Conservation (phyloP, 2,329 filamentous ascomycete genomes). For the Aspergillus bombycis region DNA sequence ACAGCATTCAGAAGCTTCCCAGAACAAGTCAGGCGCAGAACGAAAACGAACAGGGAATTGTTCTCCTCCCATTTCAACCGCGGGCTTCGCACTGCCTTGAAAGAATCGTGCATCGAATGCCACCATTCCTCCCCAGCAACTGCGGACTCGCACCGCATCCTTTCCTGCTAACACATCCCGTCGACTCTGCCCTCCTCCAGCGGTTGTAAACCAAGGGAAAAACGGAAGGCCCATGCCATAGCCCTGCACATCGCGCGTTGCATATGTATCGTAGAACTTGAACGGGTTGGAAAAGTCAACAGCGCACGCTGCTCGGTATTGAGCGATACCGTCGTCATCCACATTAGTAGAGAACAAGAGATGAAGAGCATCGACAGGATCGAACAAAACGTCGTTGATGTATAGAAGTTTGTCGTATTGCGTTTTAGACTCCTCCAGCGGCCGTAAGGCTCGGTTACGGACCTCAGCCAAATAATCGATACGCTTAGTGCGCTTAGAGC, state of each 20-base stretch:
- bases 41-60: conserved; percentile 58
- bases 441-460: conserved; percentile 69
- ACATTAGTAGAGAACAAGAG: conserved; percentile 64
- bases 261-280: conserved; percentile 78
- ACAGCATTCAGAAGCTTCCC: conserved; percentile 69
- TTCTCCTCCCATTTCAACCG: conserved; percentile 6
- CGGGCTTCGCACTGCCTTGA: conserved; percentile 32
- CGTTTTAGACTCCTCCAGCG: conserved; percentile 56
- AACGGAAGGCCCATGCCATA: conserved; percentile 70
- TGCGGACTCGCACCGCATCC: conserved; percentile 67
- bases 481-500: conserved; percentile 67
- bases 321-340: conserved; percentile 54
- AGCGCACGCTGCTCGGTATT: conserved; percentile 72
- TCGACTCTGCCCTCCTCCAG: conserved; percentile 57
- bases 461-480: conserved; percentile 74
- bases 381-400: conserved; percentile 69
- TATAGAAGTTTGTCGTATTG: conserved; percentile 62
- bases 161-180: conserved; percentile 63
- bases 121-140: conserved; percentile 78
- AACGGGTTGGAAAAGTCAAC: conserved; percentile 75
- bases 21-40: conserved; percentile 61
- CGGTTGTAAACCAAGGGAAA: conserved; percentile 69
- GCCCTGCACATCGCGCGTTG: conserved; percentile 70
- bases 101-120: conserved; percentile 53
- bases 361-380: conserved; percentile 61